Evolutionary conservation across 192 early-diverging fungal genomes (phyloP).

Genomic region (Umbelopsis isabellina): DNA sequence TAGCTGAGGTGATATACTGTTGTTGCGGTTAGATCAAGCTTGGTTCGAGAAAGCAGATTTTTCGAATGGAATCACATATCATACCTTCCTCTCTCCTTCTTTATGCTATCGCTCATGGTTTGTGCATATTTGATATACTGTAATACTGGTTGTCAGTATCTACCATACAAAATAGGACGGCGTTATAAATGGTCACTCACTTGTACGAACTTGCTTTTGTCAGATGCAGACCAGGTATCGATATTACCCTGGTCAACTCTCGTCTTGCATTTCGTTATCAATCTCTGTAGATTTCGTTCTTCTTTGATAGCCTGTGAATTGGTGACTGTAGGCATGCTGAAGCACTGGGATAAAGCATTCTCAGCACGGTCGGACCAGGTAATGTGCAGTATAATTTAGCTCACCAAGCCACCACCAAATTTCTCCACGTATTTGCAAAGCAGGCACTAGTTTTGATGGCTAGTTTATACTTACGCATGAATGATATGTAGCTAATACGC

Average conservation of each 20-base stretch:
- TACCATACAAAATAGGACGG: background rate
- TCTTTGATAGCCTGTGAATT: conserved; percentile 6
- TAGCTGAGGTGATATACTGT: conserved; percentile 5
- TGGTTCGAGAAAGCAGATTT: background rate
- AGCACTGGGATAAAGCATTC: no score
- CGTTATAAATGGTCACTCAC: conserved; percentile 13
- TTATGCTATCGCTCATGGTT: background rate
- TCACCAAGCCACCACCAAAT: no score
- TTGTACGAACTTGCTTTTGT: conserved; percentile 34
- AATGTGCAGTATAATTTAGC: no score
- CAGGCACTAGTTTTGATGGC: no score
- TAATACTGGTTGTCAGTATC: background rate
- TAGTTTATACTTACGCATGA: no score
- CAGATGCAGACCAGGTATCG: conserved; percentile 26
- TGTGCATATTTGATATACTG: conserved; percentile 34
- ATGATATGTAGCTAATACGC: no score
- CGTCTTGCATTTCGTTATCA: conserved; percentile 28
- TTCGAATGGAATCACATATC: background rate
- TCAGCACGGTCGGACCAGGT: no score
- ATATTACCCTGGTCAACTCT: conserved; percentile 22
- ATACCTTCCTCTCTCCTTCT: conserved; percentile 17
- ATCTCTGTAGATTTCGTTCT: conserved; percentile 32
- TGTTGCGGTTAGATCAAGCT: background rate
- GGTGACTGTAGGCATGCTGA: no score
- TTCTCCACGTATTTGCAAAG: no score